Evolutionary conservation across 148 eudicot genomes (phyloP).

Genomic region (Pouteria glomerata): DNA sequence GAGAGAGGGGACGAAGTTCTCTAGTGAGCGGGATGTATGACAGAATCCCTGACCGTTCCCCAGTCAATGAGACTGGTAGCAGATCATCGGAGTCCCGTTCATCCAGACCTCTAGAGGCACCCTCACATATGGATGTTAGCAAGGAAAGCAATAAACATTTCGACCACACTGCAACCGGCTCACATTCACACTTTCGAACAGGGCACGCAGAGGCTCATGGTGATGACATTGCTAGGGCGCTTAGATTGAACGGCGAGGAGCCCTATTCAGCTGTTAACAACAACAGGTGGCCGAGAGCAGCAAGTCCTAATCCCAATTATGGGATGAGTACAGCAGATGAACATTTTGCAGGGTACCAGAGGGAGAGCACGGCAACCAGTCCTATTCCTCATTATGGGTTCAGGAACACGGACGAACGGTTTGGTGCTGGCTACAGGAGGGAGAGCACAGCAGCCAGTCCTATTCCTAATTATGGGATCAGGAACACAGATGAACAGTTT

Average conservation of each 20-base stretch:
- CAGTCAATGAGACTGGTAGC: slow-evolving; percentile 11
- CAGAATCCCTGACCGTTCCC: slow-evolving; percentile 20
- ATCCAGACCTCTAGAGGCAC: slow-evolving; percentile 1
- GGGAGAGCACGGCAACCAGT: no score
- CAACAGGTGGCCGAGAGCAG: slow-evolving; percentile 5
- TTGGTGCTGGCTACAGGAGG: no score
- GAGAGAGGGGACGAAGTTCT: background rate
- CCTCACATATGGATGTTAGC: slow-evolving; percentile 14
- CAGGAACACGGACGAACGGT: background rate
- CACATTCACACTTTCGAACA: slow-evolving; percentile 13
- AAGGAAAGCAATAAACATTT: slow-evolving; percentile 11
- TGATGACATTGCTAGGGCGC: slow-evolving; percentile 3
- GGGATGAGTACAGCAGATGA: slow-evolving; percentile 1
- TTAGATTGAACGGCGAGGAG: background rate
- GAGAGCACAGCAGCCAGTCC: no score
- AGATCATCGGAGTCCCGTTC: slow-evolving; percentile 14
- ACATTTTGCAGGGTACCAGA: slow-evolving; percentile 8
- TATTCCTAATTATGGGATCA: background rate
- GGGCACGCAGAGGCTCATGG: slow-evolving; percentile 11
- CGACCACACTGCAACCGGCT: background rate
- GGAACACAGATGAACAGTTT: slow-evolving; percentile 12
- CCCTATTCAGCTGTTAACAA: slow-evolving; percentile 2
- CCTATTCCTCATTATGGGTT: slow-evolving; percentile 16
- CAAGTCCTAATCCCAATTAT: slow-evolving; percentile 9
- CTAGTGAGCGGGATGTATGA: background rate